Base-by-base conservation (phyloP, 768 basidiomycete species). In the Saitozyma podzolica region DNA sequence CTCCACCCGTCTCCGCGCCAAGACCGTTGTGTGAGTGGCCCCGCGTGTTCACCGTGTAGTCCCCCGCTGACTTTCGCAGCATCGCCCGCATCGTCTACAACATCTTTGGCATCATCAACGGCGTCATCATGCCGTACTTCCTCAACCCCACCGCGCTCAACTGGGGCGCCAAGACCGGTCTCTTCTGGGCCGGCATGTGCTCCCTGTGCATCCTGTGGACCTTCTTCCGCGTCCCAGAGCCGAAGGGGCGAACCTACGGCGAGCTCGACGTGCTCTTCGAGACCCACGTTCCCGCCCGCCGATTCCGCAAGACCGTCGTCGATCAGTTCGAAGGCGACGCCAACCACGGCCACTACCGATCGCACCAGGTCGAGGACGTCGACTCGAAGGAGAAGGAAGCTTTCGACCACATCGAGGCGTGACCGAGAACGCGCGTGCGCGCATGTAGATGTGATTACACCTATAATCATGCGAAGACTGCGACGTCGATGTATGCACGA, bases 1-100 rank as follows among this genome's bases (percentile, higher is more conserved):
- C 0, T 78, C 78, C 11, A 78, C 74, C 14, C 72, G 79, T 17
- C 67, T 80, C 6, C 71, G 77, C n/a, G 64, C 68, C 55, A 80
- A 81, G 72, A 78, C 80, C 40, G 72, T 61, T 61, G 67, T 63
- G 62, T 69, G 9, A 39, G 64, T 49, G 70, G 52, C n/a, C n/a
- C n/a, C n/a, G n/a, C n/a, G n/a, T n/a, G n/a, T n/a, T n/a, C n/a
- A n/a, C n/a, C n/a, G n/a, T n/a, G n/a, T n/a, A n/a, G n/a, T n/a
- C n/a, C n/a, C n/a, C n/a, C 45, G 58, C 14, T 52, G 49, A 37
- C 17, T 45, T 29, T 0, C 42, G 14, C 19, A 59, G 56, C 17
- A 45, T 70, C 51, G 62, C 66, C 11, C 62, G 65, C 47, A 60
- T 56, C 56, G 58, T 58, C 29, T 73, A 73, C 66, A 69, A 67